Evolutionary conservation across 495 filamentous ascomycete genomes (phyloP).

Genomic region (Talaromyces adpressus): DNA sequence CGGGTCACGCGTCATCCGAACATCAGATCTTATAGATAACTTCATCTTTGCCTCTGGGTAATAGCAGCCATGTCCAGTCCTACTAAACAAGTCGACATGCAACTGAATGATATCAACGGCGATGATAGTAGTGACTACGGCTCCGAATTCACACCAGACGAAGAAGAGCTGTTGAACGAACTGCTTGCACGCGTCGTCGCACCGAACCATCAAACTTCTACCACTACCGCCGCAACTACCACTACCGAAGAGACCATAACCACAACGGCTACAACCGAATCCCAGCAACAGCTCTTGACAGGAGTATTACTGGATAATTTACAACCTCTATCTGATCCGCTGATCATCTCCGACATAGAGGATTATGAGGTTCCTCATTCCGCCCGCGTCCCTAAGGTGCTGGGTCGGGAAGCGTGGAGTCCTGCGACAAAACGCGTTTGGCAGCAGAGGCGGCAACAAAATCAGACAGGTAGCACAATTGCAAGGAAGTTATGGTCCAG

Average conservation of each 20-base stretch:
- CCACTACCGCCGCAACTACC: slow-evolving; percentile 13
- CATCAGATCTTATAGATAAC: not conserved
- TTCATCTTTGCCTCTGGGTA: not conserved
- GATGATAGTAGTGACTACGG: slow-evolving; percentile 54
- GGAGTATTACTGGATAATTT: not conserved
- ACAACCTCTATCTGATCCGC: slow-evolving; percentile 4
- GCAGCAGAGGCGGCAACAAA: slow-evolving; percentile 8
- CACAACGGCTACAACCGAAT: not conserved
- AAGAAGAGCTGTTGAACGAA: slow-evolving; percentile 45
- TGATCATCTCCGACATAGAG: slow-evolving; percentile 23
- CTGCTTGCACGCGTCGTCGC: slow-evolving; percentile 32
- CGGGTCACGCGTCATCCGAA: slow-evolving; percentile 1
- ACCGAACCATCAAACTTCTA: slow-evolving; percentile 10
- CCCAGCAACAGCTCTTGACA: slow-evolving; percentile 7
- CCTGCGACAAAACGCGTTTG: slow-evolving; percentile 9
- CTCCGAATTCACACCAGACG: slow-evolving; percentile 61
- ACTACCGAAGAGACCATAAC: not conserved
- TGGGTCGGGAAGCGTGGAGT: slow-evolving; percentile 17
- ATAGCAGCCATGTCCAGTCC: not conserved
- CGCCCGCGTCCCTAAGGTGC: slow-evolving; percentile 19
- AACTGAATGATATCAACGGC: not conserved
- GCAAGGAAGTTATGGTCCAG: not conserved
- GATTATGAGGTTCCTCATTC: slow-evolving; percentile 21
- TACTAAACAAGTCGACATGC: not conserved
- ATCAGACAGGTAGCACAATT: slow-evolving; percentile 3